A percentile compares a stretch with the other conserved stretches of the same genome.
phyloP scores from a whole-genome alignment of 2,329 filamentous ascomycete genomes.

The Colletotrichum magnum region DNA sequence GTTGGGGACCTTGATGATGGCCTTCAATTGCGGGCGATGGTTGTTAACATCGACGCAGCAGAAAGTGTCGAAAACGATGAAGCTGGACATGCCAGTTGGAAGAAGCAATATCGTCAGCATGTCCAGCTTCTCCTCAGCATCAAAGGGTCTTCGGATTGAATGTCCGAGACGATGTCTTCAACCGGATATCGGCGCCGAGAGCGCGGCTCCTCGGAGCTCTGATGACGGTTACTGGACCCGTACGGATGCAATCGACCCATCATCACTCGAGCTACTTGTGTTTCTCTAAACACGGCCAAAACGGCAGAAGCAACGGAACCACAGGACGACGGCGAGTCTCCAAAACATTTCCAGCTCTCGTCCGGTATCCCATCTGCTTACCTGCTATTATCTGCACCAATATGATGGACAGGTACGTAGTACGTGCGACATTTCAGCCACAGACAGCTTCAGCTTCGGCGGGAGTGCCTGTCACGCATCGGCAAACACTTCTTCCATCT shows the following conservation, averaged over 20 bases:
- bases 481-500: slow-evolving; percentile 41
- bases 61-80: not conserved
- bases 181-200: slow-evolving; percentile 22
- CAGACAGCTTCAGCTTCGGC: slow-evolving; percentile 18
- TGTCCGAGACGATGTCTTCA: not conserved
- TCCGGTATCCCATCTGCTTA: not conserved
- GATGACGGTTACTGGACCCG: not conserved
- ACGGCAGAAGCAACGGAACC: not conserved
- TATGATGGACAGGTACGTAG: not conserved
- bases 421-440: slow-evolving; percentile 17
- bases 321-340: not conserved
- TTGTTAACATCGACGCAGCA: not conserved
- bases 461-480: slow-evolving; percentile 24
- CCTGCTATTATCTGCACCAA: not conserved
- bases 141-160: not conserved
- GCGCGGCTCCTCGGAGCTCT: slow-evolving; percentile 13
- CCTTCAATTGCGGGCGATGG: not conserved
- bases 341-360: not conserved
- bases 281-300: not conserved
- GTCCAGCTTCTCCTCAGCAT: not conserved
- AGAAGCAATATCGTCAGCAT: not conserved
- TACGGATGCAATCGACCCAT: slow-evolving; percentile 5
- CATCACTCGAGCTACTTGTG: not conserved
- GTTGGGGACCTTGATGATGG: not conserved
- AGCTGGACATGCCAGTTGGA: not conserved